phyloP scores from a whole-genome alignment of 2,329 filamentous ascomycete genomes.

The Phialocephala subalpina region DNA sequence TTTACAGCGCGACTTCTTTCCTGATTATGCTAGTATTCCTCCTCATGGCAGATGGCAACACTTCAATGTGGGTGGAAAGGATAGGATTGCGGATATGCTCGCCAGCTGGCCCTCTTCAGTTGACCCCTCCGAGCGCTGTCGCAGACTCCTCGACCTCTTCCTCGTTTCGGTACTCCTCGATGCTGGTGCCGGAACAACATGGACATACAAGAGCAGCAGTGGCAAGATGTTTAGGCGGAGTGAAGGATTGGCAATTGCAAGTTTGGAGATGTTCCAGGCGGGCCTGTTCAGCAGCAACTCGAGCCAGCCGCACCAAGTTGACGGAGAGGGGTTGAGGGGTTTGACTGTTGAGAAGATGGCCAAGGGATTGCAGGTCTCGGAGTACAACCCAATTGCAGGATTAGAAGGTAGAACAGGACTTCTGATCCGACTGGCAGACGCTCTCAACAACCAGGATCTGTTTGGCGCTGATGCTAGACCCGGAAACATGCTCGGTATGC shows the following conservation, averaged over 20 bases:
- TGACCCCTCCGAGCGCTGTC: conserved; percentile 77
- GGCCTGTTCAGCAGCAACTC: conserved; percentile 87
- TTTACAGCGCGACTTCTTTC: conserved; percentile 71
- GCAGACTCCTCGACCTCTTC: conserved; percentile 80
- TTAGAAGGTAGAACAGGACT: conserved; percentile 85
- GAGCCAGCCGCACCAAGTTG: conserved; percentile 86
- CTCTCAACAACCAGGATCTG: conserved; percentile 80
- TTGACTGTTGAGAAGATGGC: conserved; percentile 79
- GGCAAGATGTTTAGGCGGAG: conserved; percentile 84
- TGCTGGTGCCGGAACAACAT: conserved; percentile 87
- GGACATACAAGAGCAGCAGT: conserved; percentile 92
- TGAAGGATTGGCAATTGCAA: conserved; percentile 83
- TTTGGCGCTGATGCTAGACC: conserved; percentile 87
- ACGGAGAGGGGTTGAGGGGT: conserved; percentile 79
- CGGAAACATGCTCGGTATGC: conserved; percentile 89
- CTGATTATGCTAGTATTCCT: conserved; percentile 77
- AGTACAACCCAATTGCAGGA: conserved; percentile 83
- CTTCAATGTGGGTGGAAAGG: conserved; percentile 81
- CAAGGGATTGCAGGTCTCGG: conserved; percentile 83
- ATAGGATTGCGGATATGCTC: conserved; percentile 75
- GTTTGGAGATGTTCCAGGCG: conserved; percentile 90
- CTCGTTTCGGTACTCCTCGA: conserved; percentile 83
- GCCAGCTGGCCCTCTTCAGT: conserved; percentile 73
- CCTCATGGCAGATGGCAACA: conserved; percentile 88
- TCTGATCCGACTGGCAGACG: conserved; percentile 76